phyloP scores from a whole-genome alignment of 2,329 filamentous ascomycete genomes.

The Sporothrix sp. region DNA sequence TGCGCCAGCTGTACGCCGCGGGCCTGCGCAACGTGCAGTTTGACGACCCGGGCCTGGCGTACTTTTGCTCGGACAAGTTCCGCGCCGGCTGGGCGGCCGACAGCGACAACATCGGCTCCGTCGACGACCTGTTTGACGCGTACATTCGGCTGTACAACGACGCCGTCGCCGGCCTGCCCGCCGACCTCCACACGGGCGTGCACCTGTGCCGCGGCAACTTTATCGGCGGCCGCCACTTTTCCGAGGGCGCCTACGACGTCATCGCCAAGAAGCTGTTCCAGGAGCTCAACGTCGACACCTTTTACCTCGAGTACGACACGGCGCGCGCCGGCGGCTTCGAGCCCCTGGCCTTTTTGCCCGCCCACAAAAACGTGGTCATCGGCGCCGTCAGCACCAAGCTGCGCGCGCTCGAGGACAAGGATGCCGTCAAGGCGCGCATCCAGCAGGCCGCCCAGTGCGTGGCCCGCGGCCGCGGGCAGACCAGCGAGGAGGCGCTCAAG shows the following conservation, averaged over 20 bases:
- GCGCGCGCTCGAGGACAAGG: slow-evolving; percentile 30
- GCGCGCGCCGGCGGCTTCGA: slow-evolving; percentile 52
- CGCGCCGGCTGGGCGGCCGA: slow-evolving; percentile 53
- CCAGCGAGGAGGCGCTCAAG: slow-evolving; percentile 52
- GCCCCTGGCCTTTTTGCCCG: slow-evolving; percentile 49
- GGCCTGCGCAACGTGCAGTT: slow-evolving; percentile 46
- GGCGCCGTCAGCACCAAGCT: slow-evolving; percentile 37
- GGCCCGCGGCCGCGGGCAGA: slow-evolving; percentile 50
- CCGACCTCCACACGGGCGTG: slow-evolving; percentile 60
- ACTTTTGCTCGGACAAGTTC: slow-evolving; percentile 62
- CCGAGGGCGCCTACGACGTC: slow-evolving; percentile 54
- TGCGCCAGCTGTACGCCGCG: slow-evolving; percentile 39
- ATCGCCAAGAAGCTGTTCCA: slow-evolving; percentile 53
- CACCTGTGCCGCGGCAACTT: slow-evolving; percentile 58
- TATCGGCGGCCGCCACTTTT: slow-evolving; percentile 52
- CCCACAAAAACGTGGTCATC: slow-evolving; percentile 51
- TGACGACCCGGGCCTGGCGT: slow-evolving; percentile 51
- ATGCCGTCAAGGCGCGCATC: slow-evolving; percentile 42
- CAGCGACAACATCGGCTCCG: slow-evolving; percentile 46
- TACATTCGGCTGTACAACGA: slow-evolving; percentile 69
- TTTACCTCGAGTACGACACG: slow-evolving; percentile 36
- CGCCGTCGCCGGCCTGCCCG: slow-evolving; percentile 49
- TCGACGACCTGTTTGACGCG: slow-evolving; percentile 56
- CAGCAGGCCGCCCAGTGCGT: slow-evolving; percentile 54
- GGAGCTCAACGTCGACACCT: slow-evolving; percentile 49